Evolutionary conservation across 2,329 filamentous ascomycete genomes (phyloP).

Genomic region (Diaporthe ampelina): DNA sequence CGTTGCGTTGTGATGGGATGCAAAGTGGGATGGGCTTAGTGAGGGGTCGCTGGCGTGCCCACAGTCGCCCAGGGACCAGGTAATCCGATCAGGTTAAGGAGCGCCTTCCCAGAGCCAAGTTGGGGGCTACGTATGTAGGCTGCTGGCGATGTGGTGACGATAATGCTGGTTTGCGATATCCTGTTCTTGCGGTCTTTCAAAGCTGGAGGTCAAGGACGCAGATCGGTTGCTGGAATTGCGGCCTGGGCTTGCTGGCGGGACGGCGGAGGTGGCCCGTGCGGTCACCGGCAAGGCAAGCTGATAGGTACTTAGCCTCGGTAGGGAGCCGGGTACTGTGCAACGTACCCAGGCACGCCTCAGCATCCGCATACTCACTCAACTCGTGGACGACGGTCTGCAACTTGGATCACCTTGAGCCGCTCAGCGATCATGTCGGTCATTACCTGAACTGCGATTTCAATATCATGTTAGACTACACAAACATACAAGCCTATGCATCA

Average conservation of each 20-base stretch:
- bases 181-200: constrained; percentile 24
- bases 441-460: not conserved
- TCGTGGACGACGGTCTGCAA: not conserved
- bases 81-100: not conserved
- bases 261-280: constrained; percentile 31
- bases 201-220: constrained; percentile 34
- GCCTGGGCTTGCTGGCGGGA: constrained; percentile 37
- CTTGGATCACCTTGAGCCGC: constrained; percentile 14
- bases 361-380: not conserved
- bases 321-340: too few relatives aligned
- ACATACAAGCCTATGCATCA: not conserved
- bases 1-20: constrained; percentile 31
- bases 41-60: constrained; percentile 24
- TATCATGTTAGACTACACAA: not conserved
- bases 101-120: constrained; percentile 13
- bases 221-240: constrained; percentile 38
- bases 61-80: constrained; percentile 28
- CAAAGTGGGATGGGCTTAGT: constrained; percentile 33
- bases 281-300: not conserved
- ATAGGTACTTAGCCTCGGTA: not conserved
- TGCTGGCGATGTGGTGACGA: not conserved
- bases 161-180: constrained; percentile 33
- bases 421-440: not conserved
- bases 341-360: not conserved
- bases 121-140: not conserved